Base-by-base conservation (phyloP, 2,329 filamentous ascomycete genomes). In the Pseudodiploospora longispora region DNA sequence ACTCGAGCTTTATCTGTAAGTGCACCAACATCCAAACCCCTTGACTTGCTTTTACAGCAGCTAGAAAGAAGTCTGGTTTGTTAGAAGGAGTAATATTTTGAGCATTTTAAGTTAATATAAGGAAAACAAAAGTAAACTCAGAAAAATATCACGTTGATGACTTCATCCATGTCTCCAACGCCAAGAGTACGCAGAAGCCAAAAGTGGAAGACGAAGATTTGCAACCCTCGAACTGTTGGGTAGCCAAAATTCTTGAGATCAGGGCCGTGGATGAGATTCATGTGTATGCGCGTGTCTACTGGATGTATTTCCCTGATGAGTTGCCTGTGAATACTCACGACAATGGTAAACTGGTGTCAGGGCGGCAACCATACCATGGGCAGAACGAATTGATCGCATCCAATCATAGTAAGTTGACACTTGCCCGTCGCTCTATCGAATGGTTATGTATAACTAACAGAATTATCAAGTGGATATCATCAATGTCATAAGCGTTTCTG, bases 241-340 rank as follows among this genome's bases (percentile, higher is more conserved):
- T 90, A 4, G 87, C 83, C 6, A 76, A 78, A 51, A 83, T 93
- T 39, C 72, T 90, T 19, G 86, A 93, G 60, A 82, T 91, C 45
- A 76, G 85, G 47, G 86, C 84, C 7, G 74, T 75, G 46, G 80
- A 87, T 56, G 72, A 79, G 47, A 75, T 83, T 47, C 82, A 90
- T 57, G 87, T 93, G 39, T 91, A 84, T 59, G 77, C 87, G 10
- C 73, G 86, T 33, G 77, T 90, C 2, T 83, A 79, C 50, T 88
- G 84, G 84, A 78, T 86, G 68, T 87, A 87, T 59, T 82, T 81
- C 67, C 84, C 84, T 0, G 82, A 87, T 48, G 83, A 88, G 59
- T 66, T 88, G 5, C 77, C 78, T 0, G 53, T 61, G 0, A 77
- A 77, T 32, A 78, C 74, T 0, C 59, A 68, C 40, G 74, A 78